Conservation (phyloP, 1,284 basidiomycete genomes). For the Malassezia globosa region DNA sequence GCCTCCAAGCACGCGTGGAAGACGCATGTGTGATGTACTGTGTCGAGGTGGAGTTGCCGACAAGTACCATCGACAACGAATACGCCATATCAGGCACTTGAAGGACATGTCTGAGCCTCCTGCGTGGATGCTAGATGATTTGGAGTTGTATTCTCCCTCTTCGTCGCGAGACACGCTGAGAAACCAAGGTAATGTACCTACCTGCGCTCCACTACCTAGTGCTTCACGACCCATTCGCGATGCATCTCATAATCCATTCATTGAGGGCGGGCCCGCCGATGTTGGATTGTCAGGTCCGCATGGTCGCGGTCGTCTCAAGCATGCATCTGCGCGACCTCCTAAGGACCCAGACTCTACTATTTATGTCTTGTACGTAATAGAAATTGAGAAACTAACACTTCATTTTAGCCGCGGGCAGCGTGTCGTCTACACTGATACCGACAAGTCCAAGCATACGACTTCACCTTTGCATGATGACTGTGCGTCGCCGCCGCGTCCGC, state of each 20-base stretch:
- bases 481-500: conserved; percentile 4
- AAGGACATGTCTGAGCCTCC: not conserved
- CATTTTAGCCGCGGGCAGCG: conserved; percentile 12
- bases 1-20: conserved; percentile 14
- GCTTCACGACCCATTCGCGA: conserved; percentile 22
- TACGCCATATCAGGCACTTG: not conserved
- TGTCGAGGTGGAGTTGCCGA: not conserved
- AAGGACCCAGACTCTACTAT: conserved; percentile 26
- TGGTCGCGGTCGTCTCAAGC: conserved; percentile 15
- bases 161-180: not conserved
- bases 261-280: conserved; percentile 42
- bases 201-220: not conserved
- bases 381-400: not conserved
- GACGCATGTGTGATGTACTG: conserved; percentile 7
- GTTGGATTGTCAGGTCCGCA: conserved; percentile 30
- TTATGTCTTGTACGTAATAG: conserved; percentile 30
- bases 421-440: conserved; percentile 5
- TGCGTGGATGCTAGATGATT: not conserved
- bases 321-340: conserved; percentile 19
- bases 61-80: not conserved
- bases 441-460: not conserved
- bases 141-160: not conserved
- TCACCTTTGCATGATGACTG: not conserved
- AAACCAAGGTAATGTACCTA: not conserved
- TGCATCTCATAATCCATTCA: conserved; percentile 37